Conservation (phyloP, 164 flowering plant genomes). For the Echeveria elegans region DNA sequence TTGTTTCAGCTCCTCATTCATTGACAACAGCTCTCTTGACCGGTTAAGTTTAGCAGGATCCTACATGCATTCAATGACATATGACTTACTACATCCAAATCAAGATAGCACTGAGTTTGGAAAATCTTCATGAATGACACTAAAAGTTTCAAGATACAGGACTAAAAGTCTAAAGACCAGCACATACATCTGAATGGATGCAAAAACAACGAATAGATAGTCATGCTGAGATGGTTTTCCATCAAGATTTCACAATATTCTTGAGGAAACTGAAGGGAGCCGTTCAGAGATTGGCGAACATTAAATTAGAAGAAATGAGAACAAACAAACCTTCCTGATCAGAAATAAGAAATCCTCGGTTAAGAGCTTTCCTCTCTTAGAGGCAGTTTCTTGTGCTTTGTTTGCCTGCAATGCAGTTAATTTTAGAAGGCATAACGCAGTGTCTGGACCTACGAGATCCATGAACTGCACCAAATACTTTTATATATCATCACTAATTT, state of each 20-base stretch:
- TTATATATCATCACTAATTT: not conserved
- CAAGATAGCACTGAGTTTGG: not conserved
- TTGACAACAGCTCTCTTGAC: slow-evolving; percentile 65
- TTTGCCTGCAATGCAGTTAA: slow-evolving; percentile 54
- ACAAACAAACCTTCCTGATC: slow-evolving; percentile 60
- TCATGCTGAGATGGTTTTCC: not conserved
- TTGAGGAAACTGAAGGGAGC: not conserved
- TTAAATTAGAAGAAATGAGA: not conserved
- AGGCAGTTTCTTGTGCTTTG: slow-evolving; percentile 80
- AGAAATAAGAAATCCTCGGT: slow-evolving; percentile 80
- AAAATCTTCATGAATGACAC: not conserved
- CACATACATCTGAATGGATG: too few relatives aligned
- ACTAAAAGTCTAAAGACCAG: not conserved
- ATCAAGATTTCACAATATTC: not conserved
- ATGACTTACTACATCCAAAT: not conserved
- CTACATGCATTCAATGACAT: slow-evolving; percentile 24
- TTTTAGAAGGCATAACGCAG: not conserved
- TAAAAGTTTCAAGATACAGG: not conserved
- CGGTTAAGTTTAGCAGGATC: slow-evolving; percentile 75
- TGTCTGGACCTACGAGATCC: too few relatives aligned
- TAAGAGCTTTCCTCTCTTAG: slow-evolving; percentile 77
- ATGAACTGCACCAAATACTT: not conserved
- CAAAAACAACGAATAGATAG: not conserved
- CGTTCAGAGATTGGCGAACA: not conserved
- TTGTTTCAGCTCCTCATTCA: slow-evolving; percentile 95